Evolutionary conservation across 2,329 filamentous ascomycete species (phyloP), one percentile per base, ranked within the genome.

Genomic region (Aspergillus awamori): DNA sequence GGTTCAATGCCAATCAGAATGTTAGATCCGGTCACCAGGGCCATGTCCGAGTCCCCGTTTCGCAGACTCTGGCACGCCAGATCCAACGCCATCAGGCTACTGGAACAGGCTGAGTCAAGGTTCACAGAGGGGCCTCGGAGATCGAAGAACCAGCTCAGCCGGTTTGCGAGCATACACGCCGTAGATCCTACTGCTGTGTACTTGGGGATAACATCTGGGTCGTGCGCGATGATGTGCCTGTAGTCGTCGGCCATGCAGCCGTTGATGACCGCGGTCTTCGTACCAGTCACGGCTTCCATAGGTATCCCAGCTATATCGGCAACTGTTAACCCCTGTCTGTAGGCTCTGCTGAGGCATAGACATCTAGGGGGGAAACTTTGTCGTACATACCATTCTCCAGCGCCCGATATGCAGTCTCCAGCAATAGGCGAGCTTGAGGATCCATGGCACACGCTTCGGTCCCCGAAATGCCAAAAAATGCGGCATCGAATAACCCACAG

Each of bases 181-280:
- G 24, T 26, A 26, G 24, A 26, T 26, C 24, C 24, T 26, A 26
- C 24, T 26, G 24, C 24, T 26, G 24, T 26, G 24, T 26, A 26
- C 24, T 80, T 26, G 5, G 36, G 36, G 10, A 39, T 13, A 15
- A 39, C 5, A 13, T 26, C 20, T 5, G 36, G 8, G n/a, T 39
- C 36, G 2, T 13, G 36, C 11, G 36, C 5, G 11, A 39, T 13
- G 36, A 39, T 39, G n/a, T 39, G 36, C 5, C 11, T 13, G 36
- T 39, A 39, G 36, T 39, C 36, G 36, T 39, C 11, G 5, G 36
- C 36, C 36, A 39, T 39, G 11, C 36, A 43, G n/a, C 41, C 41
- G 4, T 6, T 43, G 41, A 8, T 20, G 8, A 39, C 36, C 11
- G 36, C 36, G 11, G 36, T 39, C 11, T 39, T 39, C 3, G 36